These are phyloP conservation scores for Poronia punctata DNA, from an alignment of 495 filamentous ascomycete species.

Conservation along the genomic window DNA sequence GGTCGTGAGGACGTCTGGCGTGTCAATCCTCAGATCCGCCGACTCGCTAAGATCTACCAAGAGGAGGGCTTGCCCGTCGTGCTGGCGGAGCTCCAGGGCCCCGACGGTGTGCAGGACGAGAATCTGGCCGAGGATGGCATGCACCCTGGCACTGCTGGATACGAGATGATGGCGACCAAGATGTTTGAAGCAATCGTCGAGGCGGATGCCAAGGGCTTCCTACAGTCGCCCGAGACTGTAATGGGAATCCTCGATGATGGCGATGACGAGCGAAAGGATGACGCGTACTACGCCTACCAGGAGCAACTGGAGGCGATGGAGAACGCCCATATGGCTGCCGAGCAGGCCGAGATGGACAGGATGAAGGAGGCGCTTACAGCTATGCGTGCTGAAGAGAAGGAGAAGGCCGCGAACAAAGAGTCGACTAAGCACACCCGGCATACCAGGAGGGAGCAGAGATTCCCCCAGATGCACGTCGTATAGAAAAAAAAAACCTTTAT, in stretches of 20 bases:
- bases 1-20: slow-evolving; percentile 24
- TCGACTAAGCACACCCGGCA: neutral
- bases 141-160: slow-evolving; percentile 27
- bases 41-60: slow-evolving; percentile 27
- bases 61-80: slow-evolving; percentile 22
- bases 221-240: slow-evolving; percentile 21
- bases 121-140: slow-evolving; percentile 28
- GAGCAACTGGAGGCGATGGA: slow-evolving; percentile 14
- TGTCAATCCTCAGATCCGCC: slow-evolving; percentile 28
- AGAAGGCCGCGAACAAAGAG: slow-evolving; percentile 10
- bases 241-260: slow-evolving; percentile 23
- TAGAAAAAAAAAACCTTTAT: slow-evolving; percentile 1
- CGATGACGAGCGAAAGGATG: slow-evolving; percentile 23
- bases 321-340: slow-evolving; percentile 12
- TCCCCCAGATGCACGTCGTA: slow-evolving; percentile 18
- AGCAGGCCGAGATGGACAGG: slow-evolving; percentile 19
- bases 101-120: slow-evolving; percentile 24
- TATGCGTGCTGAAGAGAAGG: slow-evolving; percentile 13
- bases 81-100: slow-evolving; percentile 27
- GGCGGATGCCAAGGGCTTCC: slow-evolving; percentile 22
- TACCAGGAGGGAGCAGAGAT: slow-evolving; percentile 7
- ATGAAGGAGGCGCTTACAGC: slow-evolving; percentile 26
- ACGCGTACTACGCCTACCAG: slow-evolving; percentile 15
- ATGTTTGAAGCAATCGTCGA: slow-evolving; percentile 26
- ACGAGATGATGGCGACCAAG: slow-evolving; percentile 32